These are phyloP conservation scores for Bipolaris bicolor DNA, from an alignment of 2,329 filamentous ascomycete genomes.

Conservation along the genomic window DNA sequence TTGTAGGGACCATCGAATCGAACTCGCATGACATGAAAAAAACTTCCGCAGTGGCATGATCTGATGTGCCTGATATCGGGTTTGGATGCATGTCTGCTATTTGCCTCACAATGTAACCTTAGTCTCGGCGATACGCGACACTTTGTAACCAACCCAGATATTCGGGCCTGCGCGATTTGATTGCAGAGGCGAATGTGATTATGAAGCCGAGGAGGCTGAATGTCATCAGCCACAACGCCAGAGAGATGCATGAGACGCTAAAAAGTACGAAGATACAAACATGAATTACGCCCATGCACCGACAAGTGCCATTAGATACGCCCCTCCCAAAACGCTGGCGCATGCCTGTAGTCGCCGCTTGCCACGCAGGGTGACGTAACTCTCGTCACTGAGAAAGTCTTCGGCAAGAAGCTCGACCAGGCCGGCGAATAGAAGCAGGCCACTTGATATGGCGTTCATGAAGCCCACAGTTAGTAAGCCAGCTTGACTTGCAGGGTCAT, in stretches of 20 bases:
- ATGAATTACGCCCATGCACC: constrained; percentile 65
- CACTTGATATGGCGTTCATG: constrained; percentile 58
- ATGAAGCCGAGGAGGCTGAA: constrained; percentile 15
- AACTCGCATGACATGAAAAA: background rate
- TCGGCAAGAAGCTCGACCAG: constrained; percentile 58
- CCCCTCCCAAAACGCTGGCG: constrained; percentile 64
- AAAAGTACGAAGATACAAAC: constrained; percentile 2
- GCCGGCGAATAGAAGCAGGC: constrained; percentile 57
- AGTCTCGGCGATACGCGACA: background rate
- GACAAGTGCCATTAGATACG: constrained; percentile 69
- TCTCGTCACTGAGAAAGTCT: constrained; percentile 66
- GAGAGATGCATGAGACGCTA: constrained; percentile 10
- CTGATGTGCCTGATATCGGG: background rate
- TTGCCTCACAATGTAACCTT: background rate
- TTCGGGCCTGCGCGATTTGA: constrained; percentile 5
- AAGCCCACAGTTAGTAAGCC: constrained; percentile 58
- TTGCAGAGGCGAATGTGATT: constrained; percentile 11
- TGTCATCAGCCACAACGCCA: constrained; percentile 13
- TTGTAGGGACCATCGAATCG: background rate
- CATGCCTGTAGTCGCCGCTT: constrained; percentile 66
- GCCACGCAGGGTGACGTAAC: constrained; percentile 65
- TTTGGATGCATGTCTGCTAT: background rate
- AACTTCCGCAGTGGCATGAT: background rate
- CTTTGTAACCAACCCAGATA: background rate
- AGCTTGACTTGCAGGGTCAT: constrained; percentile 56